These are phyloP conservation scores for Teunomyces cretensis DNA, from an alignment of 805 yeast species.

Conservation along the genomic window DNA sequence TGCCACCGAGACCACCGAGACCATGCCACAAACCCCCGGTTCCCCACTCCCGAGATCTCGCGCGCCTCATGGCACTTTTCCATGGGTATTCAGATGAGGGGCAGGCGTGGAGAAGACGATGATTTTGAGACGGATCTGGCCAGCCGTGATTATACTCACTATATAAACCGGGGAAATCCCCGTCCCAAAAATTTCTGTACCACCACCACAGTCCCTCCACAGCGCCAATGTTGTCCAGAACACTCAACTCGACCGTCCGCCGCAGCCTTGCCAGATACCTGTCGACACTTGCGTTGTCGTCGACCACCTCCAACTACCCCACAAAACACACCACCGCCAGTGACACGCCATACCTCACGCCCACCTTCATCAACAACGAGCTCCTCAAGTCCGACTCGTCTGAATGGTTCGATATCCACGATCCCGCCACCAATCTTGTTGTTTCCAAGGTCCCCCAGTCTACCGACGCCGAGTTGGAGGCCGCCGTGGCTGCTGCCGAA, in stretches of 20 bases:
- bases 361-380: constrained; percentile 51
- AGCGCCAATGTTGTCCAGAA: constrained; percentile 3
- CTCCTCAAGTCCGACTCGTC: constrained; percentile 49
- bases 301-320: constrained; percentile 40
- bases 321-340: constrained; percentile 34
- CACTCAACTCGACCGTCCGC: not conserved
- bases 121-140: constrained; percentile 5
- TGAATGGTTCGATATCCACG: constrained; percentile 67
- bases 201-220: not conserved
- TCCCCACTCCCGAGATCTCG: no score
- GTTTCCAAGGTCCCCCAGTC: constrained; percentile 72
- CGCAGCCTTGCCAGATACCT: constrained; percentile 8
- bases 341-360: constrained; percentile 49
- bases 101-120: not conserved
- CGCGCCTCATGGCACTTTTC: not conserved
- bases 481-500: constrained; percentile 64
- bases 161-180: not conserved
- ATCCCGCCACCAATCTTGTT: constrained; percentile 71
- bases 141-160: not conserved
- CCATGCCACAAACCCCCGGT: no score
- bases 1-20: no score
- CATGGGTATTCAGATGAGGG: not conserved
- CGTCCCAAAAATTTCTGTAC: not conserved
- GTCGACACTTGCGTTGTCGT: constrained; percentile 21
- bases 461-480: constrained; percentile 62